Evolutionary conservation across 75 land plant species (phyloP), one percentile per base, ranked within the genome.

Genomic region (Chamaecyparis obtusa): DNA sequence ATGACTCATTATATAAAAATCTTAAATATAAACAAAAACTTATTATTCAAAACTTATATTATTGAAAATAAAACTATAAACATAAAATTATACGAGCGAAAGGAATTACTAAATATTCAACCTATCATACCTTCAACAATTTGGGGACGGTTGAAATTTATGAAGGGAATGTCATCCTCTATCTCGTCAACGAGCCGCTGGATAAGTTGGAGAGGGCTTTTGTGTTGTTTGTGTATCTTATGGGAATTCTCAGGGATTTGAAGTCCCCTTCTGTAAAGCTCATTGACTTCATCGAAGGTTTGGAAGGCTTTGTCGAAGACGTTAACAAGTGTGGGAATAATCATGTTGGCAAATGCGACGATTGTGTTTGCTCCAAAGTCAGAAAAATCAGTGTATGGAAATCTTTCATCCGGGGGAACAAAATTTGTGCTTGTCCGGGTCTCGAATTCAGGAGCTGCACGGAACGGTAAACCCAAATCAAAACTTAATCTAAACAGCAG

Each of bases 331-430:
- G 86, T 89, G 3, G 92, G 91, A 17, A 89, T 30, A 24, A 87
- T 57, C 27, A 83, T 87, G 17, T 89, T 88, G 16, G 86, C 83
- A 9, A 91, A 46, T 7, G 89, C 86, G n/a, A 88, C 69, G 67
- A 91, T 35, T 15, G 89, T 39, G 19, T 84, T 30, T 15, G 86
- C 82, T 14, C 90, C 76, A 81, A 92, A 92, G 37, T 88, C 90
- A 7, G 90, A 90, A 72, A 87, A 81, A 72, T 93, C 92, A 46
- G 27, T 49, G 81, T 82, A 89, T 3, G 86, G 85, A 46, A 92
- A 92, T 27, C 90, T 82, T 84, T 93, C 94, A 35, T 93, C 94
- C 9, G 89, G 87, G 0, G 93, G 94, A 7, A 93, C n/a, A 74
- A 32, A 74, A 14, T 32, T 79, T 36, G 7, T 88, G 43, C 56